Evolutionary conservation across 106 monocot genomes (phyloP).

Genomic region (Iris macrosiphon): DNA sequence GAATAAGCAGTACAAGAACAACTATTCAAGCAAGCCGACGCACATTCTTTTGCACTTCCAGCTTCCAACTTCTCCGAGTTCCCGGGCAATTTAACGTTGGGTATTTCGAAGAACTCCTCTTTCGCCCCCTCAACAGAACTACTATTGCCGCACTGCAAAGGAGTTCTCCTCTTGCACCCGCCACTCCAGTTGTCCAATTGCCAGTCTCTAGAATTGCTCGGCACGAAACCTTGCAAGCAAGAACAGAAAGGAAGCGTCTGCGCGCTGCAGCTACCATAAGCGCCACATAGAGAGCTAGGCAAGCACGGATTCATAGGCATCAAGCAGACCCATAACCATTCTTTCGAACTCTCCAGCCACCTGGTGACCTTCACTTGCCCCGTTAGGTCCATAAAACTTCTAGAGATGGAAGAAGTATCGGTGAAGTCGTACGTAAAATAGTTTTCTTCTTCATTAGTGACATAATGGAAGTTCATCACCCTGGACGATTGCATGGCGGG

Average conservation of each 20-base stretch:
- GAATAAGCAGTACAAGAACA: constrained; percentile 27
- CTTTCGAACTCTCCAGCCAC: too few species aligned
- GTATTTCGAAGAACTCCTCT: constrained; percentile 19
- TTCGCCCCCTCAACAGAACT: neutral
- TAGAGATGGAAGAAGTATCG: too few species aligned
- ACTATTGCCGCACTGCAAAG: constrained; percentile 13
- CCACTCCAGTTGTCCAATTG: constrained; percentile 12
- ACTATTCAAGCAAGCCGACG: constrained; percentile 6
- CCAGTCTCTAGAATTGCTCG: constrained; percentile 12
- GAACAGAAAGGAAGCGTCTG: neutral
- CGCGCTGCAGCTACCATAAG: constrained; percentile 6
- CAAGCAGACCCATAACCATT: too few species aligned
- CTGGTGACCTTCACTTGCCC: too few species aligned
- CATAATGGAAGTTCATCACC: too few species aligned
- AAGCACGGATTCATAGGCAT: too few species aligned
- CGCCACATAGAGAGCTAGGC: too few species aligned
- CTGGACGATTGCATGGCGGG: too few species aligned
- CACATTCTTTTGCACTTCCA: neutral
- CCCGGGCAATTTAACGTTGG: constrained; percentile 27
- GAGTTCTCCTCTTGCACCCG: constrained; percentile 20
- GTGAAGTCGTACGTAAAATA: too few species aligned
- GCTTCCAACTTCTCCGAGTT: constrained; percentile 9
- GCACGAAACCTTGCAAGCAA: constrained; percentile 17
- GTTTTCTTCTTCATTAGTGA: too few species aligned
- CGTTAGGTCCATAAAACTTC: too few species aligned